phyloP scores from a whole-genome alignment of 2,329 filamentous ascomycete species.

The Penicillium brevicompactum region DNA sequence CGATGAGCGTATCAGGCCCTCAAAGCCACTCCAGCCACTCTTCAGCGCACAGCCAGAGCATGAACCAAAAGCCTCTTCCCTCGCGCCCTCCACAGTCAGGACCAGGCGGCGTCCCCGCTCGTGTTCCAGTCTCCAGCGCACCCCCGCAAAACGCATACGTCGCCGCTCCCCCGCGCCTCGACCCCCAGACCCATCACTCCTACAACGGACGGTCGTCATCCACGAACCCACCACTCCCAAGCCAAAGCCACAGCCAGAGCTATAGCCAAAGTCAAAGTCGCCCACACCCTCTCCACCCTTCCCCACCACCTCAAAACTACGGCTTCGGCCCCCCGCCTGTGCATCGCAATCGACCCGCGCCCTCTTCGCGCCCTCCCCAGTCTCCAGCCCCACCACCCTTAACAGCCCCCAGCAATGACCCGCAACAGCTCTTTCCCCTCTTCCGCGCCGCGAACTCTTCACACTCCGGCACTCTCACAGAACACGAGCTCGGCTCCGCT shows the following conservation, averaged over 20 bases:
- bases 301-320: conserved; percentile 50
- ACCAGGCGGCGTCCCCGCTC: conserved; percentile 29
- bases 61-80: conserved; percentile 29
- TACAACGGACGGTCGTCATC: conserved; percentile 24
- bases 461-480: conserved; percentile 80
- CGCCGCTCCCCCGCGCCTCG: conserved; percentile 19
- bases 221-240: conserved; percentile 15
- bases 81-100: conserved; percentile 27
- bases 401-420: conserved; percentile 53
- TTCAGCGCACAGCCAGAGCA: conserved; percentile 13
- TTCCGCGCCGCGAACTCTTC: conserved; percentile 84
- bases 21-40: conserved; percentile 15
- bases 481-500: conserved; percentile 82
- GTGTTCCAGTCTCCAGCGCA: conserved; percentile 28
- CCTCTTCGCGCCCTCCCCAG: conserved; percentile 65
- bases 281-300: conserved; percentile 43
- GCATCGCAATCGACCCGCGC: conserved; percentile 57
- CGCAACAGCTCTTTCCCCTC: conserved; percentile 71
- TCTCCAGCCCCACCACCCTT: conserved; percentile 60
- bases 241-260: conserved; percentile 13
- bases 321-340: conserved; percentile 53
- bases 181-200: conserved; percentile 17
- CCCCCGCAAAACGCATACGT: conserved; percentile 23
- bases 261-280: conserved; percentile 49
- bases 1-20: conserved; percentile 32